phyloP scores from a whole-genome alignment of 2,329 filamentous ascomycete species.

The Diplodia corticola region DNA sequence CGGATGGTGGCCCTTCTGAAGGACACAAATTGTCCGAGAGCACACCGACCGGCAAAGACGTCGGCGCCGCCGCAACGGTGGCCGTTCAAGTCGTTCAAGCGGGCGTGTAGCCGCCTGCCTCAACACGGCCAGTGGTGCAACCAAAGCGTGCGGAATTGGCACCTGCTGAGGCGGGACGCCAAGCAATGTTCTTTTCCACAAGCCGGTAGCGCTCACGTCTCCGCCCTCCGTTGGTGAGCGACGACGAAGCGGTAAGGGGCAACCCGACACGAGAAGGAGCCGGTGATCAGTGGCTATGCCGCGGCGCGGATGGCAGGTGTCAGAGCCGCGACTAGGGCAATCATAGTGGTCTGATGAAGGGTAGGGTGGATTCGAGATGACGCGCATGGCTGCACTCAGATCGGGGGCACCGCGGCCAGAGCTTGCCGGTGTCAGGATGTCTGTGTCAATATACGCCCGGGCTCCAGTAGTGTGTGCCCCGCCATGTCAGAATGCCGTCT shows the following conservation, averaged over 20 bases:
- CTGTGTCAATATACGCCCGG: not conserved
- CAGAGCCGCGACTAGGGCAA: not conserved
- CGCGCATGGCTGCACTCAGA: conserved; percentile 9
- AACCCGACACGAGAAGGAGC: not conserved
- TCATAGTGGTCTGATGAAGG: conserved; percentile 6
- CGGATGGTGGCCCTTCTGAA: not conserved
- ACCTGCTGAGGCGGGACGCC: not conserved
- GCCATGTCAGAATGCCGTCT: not conserved
- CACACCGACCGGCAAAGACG: not conserved
- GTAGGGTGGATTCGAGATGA: not conserved
- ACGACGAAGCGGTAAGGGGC: not conserved
- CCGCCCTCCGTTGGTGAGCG: not conserved
- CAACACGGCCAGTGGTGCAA: not conserved
- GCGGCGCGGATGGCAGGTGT: not conserved
- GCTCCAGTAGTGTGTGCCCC: too few species aligned
- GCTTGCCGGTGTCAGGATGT: not conserved
- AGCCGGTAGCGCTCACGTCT: not conserved
- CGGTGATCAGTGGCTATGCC: not conserved
- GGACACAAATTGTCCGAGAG: not conserved
- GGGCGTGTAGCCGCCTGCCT: not conserved
- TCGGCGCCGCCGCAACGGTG: not conserved
- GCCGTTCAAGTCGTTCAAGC: not conserved
- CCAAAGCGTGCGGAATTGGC: not conserved
- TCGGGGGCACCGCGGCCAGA: not conserved
- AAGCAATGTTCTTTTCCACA: conserved; percentile 1